Conservation (phyloP, 228 moss, liverwort and hornwort genomes). For the Sphagnum magellanicum region DNA sequence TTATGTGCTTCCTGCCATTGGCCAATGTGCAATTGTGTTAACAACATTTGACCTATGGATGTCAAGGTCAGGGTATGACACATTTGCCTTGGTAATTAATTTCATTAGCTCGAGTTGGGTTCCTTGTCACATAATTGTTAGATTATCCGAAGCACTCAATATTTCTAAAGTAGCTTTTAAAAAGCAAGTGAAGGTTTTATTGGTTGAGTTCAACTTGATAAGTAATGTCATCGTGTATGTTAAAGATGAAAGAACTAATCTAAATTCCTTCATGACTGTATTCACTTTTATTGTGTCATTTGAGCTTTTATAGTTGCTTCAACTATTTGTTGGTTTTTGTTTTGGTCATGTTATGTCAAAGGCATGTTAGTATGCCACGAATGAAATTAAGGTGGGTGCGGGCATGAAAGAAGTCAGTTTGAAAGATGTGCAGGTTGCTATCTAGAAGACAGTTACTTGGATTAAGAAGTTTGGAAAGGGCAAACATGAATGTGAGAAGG, state of each 20-base stretch:
- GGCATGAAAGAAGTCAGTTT: background rate
- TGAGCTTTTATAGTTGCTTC: background rate
- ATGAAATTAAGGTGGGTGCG: background rate
- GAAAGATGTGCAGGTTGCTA: background rate
- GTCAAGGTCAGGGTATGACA: background rate
- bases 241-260: background rate
- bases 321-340: background rate
- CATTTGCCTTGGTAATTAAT: background rate
- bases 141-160: background rate
- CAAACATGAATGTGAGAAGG: background rate
- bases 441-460: background rate
- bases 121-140: background rate
- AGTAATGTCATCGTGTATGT: background rate
- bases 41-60: background rate
- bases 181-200: background rate
- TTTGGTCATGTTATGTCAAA: background rate
- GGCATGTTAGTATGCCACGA: background rate
- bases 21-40: background rate
- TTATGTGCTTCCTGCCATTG: background rate
- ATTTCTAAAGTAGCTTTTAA: background rate
- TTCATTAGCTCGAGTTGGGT: background rate
- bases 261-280: background rate
- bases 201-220: background rate
- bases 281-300: background rate
- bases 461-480: background rate